phyloP scores from a whole-genome alignment of 2,329 filamentous ascomycete genomes.

The Saccharata proteae region DNA sequence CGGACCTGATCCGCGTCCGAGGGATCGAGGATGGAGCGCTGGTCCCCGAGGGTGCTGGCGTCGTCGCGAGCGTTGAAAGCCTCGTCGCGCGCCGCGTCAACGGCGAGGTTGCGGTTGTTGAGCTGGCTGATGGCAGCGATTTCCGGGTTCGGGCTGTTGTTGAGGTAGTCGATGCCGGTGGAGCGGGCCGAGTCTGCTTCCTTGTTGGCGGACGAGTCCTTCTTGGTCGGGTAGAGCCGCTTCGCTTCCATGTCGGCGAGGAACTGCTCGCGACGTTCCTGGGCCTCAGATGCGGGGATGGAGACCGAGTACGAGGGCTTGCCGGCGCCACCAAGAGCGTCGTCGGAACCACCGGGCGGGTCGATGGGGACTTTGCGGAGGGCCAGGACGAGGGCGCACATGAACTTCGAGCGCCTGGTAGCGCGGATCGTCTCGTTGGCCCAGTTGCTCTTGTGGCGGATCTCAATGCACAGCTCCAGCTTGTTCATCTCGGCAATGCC shows the following conservation, averaged over 20 bases:
- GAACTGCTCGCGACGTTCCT: slow-evolving; percentile 12
- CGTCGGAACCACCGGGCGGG: slow-evolving; percentile 59
- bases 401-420: slow-evolving; percentile 82
- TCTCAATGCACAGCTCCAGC: slow-evolving; percentile 67
- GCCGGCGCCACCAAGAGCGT: slow-evolving; percentile 46
- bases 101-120: slow-evolving; percentile 27
- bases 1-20: slow-evolving; percentile 35
- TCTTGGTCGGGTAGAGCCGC: slow-evolving; percentile 48
- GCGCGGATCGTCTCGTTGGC: slow-evolving; percentile 66
- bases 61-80: slow-evolving; percentile 31
- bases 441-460: slow-evolving; percentile 66
- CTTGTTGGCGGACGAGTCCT: slow-evolving; percentile 16
- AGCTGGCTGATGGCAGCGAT: slow-evolving; percentile 31
- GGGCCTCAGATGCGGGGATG: slow-evolving; percentile 34
- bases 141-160: slow-evolving; percentile 17
- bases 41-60: slow-evolving; percentile 18
- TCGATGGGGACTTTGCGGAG: slow-evolving; percentile 80
- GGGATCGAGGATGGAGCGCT: slow-evolving; percentile 28
- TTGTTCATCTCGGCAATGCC: slow-evolving; percentile 81
- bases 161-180: slow-evolving; percentile 22
- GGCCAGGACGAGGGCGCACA: slow-evolving; percentile 80
- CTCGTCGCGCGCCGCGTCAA: slow-evolving; percentile 33
- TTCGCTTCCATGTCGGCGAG: slow-evolving; percentile 44
- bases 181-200: slow-evolving; percentile 15
- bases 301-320: slow-evolving; percentile 76